Conservation (phyloP, 148 eudicot species). For the Bassia scoparia region DNA sequence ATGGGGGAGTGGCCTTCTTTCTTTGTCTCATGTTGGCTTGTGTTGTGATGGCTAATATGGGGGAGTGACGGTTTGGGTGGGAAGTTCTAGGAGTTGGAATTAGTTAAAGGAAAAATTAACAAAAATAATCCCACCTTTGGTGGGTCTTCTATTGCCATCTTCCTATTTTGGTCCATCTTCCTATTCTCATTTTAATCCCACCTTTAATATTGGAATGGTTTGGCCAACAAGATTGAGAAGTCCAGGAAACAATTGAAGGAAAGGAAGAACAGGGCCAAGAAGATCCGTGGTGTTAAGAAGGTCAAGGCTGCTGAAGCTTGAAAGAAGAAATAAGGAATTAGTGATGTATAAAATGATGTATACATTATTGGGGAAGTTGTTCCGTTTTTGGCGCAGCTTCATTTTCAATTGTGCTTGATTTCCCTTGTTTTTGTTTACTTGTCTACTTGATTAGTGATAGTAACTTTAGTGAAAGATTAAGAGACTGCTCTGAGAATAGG, state of each 20-base stretch:
- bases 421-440: neutral
- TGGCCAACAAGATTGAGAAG: conserved; percentile 71
- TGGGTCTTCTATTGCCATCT: no score
- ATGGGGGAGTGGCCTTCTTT: no score
- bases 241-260: conserved; percentile 85
- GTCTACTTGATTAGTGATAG: conserved; percentile 6
- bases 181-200: no score
- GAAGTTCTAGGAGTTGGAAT: no score
- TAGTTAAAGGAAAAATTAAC: no score
- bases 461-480: conserved; percentile 8
- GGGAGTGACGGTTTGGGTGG: no score
- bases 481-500: neutral
- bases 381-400: conserved; percentile 12
- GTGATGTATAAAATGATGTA: neutral
- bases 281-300: conserved; percentile 88
- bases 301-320: conserved; percentile 63
- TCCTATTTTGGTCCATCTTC: no score
- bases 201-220: no score
- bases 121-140: no score
- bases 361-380: neutral
- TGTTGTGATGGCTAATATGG: no score
- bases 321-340: conserved; percentile 47
- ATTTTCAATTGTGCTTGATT: neutral
- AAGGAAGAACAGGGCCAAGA: conserved; percentile 79
- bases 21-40: no score